A percentile compares a stretch with the other conserved stretches of the same genome.
phyloP scores from a whole-genome alignment of 2,329 filamentous ascomycete genomes.

The Aspergillus uvarum region DNA sequence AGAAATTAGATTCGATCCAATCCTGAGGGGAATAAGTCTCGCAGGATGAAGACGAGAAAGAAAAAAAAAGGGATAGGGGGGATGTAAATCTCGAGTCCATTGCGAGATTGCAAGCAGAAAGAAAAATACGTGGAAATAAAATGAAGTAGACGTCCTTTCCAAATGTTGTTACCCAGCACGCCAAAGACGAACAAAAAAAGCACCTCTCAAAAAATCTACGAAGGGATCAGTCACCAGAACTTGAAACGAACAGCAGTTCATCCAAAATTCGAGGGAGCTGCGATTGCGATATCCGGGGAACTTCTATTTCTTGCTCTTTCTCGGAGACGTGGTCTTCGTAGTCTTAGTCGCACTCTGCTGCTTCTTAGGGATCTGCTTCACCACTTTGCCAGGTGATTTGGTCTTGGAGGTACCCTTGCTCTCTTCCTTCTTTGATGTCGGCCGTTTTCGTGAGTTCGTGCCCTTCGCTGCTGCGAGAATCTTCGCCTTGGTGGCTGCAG shows the following conservation, averaged over 20 bases:
- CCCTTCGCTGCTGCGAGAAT: constrained; percentile 28
- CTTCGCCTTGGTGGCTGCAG: constrained; percentile 31
- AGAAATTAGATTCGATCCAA: not conserved
- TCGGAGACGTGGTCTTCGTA: constrained; percentile 1
- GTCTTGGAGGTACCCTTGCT: constrained; percentile 11
- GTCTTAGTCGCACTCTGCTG: not conserved
- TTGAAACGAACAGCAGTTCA: too few relatives aligned
- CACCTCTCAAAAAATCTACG: too few relatives aligned
- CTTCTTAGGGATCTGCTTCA: constrained; percentile 4
- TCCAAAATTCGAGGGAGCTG: too few relatives aligned
- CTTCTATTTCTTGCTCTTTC: not conserved
- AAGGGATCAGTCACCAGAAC: too few relatives aligned
- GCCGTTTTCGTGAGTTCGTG: constrained; percentile 16
- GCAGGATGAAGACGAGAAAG: not conserved
- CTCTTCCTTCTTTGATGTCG: constrained; percentile 15
- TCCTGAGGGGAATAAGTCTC: not conserved
- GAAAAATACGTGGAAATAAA: not conserved
- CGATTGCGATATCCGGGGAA: not conserved
- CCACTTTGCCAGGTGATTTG: constrained; percentile 5
- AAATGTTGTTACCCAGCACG: not conserved
- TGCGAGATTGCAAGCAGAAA: not conserved
- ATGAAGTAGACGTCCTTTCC: not conserved
- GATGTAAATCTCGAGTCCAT: not conserved
- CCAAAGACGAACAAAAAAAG: not conserved
- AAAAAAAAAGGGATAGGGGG: not conserved